These are phyloP conservation scores for Venturia nashicola DNA, from an alignment of 2,329 filamentous ascomycete species.

Conservation along the genomic window DNA sequence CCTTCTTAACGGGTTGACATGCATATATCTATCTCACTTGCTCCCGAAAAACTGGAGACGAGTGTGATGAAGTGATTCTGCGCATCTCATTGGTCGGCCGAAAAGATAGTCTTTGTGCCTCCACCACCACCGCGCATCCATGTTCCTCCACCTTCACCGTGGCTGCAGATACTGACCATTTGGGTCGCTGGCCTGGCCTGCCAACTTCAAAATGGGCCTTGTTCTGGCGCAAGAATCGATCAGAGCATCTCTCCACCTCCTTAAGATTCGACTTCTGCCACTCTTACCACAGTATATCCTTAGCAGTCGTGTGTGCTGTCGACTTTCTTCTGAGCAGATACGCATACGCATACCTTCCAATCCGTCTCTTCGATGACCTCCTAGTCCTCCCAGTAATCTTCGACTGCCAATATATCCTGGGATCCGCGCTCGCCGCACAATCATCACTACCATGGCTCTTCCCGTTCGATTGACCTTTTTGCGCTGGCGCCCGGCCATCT, in stretches of 20 bases:
- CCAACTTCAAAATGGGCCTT: not conserved
- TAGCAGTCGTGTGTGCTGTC: no score
- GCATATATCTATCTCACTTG: not conserved
- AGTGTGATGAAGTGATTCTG: not conserved
- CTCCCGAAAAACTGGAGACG: not conserved
- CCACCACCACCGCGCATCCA: not conserved
- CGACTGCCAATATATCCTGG: no score
- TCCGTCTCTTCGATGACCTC: no score
- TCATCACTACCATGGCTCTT: not conserved
- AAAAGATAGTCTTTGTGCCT: not conserved
- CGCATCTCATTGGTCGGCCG: not conserved
- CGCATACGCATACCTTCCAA: no score
- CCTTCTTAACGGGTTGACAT: not conserved
- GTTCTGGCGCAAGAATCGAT: not conserved
- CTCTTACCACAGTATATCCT: no score
- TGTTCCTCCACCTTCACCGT: not conserved
- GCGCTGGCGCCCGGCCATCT: slow-evolving; percentile 1
- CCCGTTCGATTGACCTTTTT: not conserved
- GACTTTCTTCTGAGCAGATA: no score
- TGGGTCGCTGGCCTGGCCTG: no score
- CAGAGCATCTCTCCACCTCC: not conserved
- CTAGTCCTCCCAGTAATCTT: no score
- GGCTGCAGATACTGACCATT: not conserved
- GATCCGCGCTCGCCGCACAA: not conserved
- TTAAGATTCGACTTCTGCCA: not conserved